Evolutionary conservation across 2,329 filamentous ascomycete genomes (phyloP).

Genomic region (Mycosphaerella arachidis): DNA sequence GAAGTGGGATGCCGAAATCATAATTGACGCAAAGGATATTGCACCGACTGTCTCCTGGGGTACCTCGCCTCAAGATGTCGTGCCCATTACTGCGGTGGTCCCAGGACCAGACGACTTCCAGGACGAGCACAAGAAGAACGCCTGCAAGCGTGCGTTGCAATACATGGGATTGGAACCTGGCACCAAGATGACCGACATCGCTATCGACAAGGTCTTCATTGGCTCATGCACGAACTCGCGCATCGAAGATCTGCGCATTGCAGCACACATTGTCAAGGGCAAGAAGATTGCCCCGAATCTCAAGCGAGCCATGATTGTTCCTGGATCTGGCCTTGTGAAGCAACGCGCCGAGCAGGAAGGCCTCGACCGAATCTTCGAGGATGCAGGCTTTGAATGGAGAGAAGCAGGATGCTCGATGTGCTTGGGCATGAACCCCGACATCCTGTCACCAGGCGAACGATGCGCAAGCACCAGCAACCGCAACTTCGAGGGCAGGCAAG

Average conservation of each 20-base stretch:
- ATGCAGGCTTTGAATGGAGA: conserved; percentile 95
- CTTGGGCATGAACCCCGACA: conserved; percentile 98
- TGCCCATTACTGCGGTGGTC: conserved; percentile 89
- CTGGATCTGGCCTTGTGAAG: conserved; percentile 92
- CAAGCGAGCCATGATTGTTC: conserved; percentile 93
- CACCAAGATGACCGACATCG: conserved; percentile 86
- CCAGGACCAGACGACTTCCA: conserved; percentile 84
- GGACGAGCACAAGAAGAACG: conserved; percentile 72
- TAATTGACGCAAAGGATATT: conserved; percentile 89
- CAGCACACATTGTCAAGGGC: conserved; percentile 79
- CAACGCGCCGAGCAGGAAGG: conserved; percentile 85
- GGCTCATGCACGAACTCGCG: conserved; percentile 96
- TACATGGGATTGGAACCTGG: conserved; percentile 93
- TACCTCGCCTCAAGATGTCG: conserved; percentile 90
- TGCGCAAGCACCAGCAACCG: conserved; percentile 95
- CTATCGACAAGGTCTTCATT: conserved; percentile 94
- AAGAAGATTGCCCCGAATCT: conserved; percentile 82
- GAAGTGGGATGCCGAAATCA: conserved; percentile 83
- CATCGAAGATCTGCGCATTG: conserved; percentile 89
- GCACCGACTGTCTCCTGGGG: conserved; percentile 93
- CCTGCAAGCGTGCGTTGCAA: conserved; percentile 76
- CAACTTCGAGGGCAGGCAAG: conserved; percentile 96
- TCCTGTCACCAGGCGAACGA: conserved; percentile 83
- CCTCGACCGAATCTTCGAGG: conserved; percentile 83
- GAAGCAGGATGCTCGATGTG: conserved; percentile 99